Evolutionary conservation across 208 protist species (phyloP).

Genomic region (Acanthamoeba healyi): DNA sequence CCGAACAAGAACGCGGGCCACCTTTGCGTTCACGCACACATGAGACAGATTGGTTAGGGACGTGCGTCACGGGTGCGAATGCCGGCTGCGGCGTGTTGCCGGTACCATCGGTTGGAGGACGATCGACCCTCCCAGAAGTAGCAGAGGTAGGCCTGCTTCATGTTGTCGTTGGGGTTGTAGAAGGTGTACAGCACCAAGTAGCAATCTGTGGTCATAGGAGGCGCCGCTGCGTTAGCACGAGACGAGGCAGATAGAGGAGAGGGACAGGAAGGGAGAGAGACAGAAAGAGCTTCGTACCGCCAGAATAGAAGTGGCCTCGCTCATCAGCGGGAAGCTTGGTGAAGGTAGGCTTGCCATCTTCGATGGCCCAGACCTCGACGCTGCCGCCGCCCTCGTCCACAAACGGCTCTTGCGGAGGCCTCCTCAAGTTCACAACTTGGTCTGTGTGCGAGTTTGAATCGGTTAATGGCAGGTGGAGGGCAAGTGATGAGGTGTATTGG

Average conservation of each 20-base stretch:
- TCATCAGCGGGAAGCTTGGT: conserved; percentile 1
- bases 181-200: conserved; percentile 77
- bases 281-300: background rate
- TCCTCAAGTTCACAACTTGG: background rate
- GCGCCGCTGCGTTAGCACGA: too few species aligned
- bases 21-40: background rate
- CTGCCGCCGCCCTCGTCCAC: conserved; percentile 7
- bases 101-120: background rate
- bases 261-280: too few species aligned
- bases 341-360: conserved; percentile 43
- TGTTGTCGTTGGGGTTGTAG: background rate
- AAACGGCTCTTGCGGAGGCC: background rate
- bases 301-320: conserved; percentile 33
- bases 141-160: background rate
- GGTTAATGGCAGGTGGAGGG: too few species aligned
- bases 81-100: too few species aligned
- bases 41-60: too few species aligned
- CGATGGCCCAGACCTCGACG: conserved; percentile 38
- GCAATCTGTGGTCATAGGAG: too few species aligned
- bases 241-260: too few species aligned
- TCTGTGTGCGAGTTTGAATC: too few species aligned
- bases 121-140: conserved; percentile 77
- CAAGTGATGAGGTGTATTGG: too few species aligned
- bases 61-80: too few species aligned
- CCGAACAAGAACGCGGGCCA: conserved; percentile 45